Base-by-base conservation (phyloP, 208 protist genomes). In the Porcisia hertigi region DNA sequence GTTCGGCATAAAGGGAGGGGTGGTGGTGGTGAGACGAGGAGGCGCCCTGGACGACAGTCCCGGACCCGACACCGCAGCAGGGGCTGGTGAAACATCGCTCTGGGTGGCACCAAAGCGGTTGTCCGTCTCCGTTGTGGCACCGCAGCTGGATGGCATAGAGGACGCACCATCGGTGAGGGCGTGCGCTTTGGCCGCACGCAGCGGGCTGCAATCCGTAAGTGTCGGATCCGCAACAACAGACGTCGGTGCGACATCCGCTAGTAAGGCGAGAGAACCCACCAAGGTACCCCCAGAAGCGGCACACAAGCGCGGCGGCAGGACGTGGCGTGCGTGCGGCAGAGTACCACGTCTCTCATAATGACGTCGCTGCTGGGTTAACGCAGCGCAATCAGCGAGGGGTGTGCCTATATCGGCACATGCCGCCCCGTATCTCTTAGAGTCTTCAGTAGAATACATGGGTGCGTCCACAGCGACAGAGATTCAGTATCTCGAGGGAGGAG, bases 61-160 rank as follows among this genome's bases (percentile, higher is more conserved):
- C 18, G 11, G 25, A 16, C 36, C 39, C 34, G 52, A 49, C 23
- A 11, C 25, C 69, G 57, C 12, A 34, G 20, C n/a, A 20, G n/a
- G n/a, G 23, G 30, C 12, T 7, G 66, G 7, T 7, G 1, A 30
- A 25, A 47, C 34, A 34, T 47, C 34, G 30, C 49, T 72, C 53
- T n/a, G 69, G n/a, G 5, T 23, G 25, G 5, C 53, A 59, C 25
- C 53, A 11, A 47, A 58, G 30, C 36, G 69, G 8, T n/a, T 72
- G 9, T 59, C 53, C 8, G 53, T 45, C 36, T 62, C 53, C 11
- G 52, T 58, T 12, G 69, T 62, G 34, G 53, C 69, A 43, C 69
- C 69, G 16, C 69, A 62, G 69, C 69, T 72, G 30, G 53, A 72
- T 14, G 53, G 69, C 69, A 72, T 30, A 20, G 69, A 72, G 2